Percentiles rank a stretch among this genome's conserved stretches.
These are phyloP conservation scores for Rhododendron ovatum DNA, from an alignment of 148 eudicot species.

Conservation along the genomic window DNA sequence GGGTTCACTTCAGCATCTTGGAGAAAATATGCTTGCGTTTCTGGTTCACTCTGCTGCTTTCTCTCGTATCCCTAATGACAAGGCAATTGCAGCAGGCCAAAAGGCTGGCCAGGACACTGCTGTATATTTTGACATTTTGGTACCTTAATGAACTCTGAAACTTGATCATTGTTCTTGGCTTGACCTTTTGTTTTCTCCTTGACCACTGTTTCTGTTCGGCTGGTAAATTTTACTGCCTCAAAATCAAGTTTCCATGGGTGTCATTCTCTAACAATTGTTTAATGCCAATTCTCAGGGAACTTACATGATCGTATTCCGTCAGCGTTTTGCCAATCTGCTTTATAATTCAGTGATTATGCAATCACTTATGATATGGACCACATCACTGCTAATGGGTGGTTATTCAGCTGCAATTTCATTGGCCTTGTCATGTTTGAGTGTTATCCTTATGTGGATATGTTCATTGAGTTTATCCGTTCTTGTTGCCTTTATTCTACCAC, in stretches of 20 bases:
- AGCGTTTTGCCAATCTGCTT: constrained; percentile 66
- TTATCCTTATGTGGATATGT: constrained; percentile 76
- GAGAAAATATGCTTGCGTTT: constrained; percentile 95
- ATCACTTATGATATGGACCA: constrained; percentile 66
- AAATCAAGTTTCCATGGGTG: constrained; percentile 1
- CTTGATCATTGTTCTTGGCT: constrained; percentile 9
- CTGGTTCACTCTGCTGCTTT: constrained; percentile 67
- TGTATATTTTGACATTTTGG: constrained; percentile 90
- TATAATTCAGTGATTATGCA: constrained; percentile 79
- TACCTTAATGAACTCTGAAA: constrained; percentile 20
- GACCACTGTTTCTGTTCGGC: background rate
- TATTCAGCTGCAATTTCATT: constrained; percentile 53
- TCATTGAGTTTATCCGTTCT: constrained; percentile 51
- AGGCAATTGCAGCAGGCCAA: constrained; percentile 29
- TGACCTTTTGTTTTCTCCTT: constrained; percentile 11
- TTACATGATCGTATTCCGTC: constrained; percentile 77
- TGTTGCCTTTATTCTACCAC: constrained; percentile 66
- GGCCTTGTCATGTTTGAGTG: constrained; percentile 61
- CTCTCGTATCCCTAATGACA: constrained; percentile 46
- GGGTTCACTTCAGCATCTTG: constrained; percentile 98
- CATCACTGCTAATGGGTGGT: constrained; percentile 84
- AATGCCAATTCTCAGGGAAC: constrained; percentile 53
- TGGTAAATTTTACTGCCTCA: background rate
- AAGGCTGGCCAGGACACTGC: constrained; percentile 44
- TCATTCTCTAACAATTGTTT: constrained; percentile 2